These are phyloP conservation scores for Stevia rebaudiana DNA, from an alignment of 140 eudicot genomes.

Conservation along the genomic window DNA sequence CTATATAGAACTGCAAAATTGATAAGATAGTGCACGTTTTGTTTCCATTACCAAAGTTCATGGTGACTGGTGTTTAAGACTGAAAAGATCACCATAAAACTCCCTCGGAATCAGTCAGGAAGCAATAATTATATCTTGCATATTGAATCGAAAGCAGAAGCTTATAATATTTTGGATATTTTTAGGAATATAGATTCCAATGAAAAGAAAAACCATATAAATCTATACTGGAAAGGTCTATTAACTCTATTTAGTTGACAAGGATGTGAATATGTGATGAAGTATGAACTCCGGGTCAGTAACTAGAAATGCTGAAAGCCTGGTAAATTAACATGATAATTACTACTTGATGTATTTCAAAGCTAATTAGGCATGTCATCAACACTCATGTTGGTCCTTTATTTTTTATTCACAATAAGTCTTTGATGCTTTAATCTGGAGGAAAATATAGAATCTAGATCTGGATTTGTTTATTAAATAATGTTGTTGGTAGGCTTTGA, in stretches of 20 bases:
- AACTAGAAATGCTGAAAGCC: no score
- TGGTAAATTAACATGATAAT: not conserved
- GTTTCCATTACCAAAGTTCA: not conserved
- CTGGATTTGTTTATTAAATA: constrained; percentile 8
- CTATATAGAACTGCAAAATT: not conserved
- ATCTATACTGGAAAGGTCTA: not conserved
- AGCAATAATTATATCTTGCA: not conserved
- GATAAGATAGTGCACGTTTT: not conserved
- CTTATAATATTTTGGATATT: not conserved
- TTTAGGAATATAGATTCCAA: not conserved
- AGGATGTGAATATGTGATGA: no score
- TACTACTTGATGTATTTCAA: not conserved
- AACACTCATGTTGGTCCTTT: constrained; percentile 3
- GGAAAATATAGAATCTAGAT: constrained; percentile 7
- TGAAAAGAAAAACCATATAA: not conserved
- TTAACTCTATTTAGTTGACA: no score
- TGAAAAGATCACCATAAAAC: not conserved
- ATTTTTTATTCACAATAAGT: constrained; percentile 6
- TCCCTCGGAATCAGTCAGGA: not conserved
- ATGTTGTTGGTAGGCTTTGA: constrained; percentile 9
- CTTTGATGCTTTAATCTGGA: constrained; percentile 3
- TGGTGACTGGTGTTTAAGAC: not conserved
- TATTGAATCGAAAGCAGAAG: not conserved
- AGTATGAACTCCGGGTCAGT: no score
- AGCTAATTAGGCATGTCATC: not conserved